These are phyloP conservation scores for Trametes villosa DNA, from an alignment of 768 basidiomycete species.

Conservation along the genomic window DNA sequence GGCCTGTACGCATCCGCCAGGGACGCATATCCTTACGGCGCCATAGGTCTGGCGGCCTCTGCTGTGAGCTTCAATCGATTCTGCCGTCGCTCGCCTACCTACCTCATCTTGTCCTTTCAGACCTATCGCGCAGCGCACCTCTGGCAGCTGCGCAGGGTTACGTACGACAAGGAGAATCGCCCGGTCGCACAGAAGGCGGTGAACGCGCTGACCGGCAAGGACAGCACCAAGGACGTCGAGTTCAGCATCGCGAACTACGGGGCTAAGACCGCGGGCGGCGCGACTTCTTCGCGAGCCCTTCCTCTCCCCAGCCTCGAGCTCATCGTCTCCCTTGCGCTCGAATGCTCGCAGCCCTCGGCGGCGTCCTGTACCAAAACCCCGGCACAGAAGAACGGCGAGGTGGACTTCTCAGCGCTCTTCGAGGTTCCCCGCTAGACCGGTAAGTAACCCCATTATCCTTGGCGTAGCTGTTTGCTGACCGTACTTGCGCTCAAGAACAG, in stretches of 20 bases:
- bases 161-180: neutral
- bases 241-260: neutral
- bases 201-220: neutral
- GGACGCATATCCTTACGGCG: neutral
- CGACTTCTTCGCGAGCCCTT: too few relatives aligned
- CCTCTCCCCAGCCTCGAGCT: too few relatives aligned
- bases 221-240: neutral
- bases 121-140: neutral
- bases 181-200: neutral
- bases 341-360: too few relatives aligned
- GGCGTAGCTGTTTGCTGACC: too few relatives aligned
- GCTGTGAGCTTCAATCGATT: neutral
- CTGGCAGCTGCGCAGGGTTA: neutral
- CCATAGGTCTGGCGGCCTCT: neutral
- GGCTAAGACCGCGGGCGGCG: too few relatives aligned
- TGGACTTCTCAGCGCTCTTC: too few relatives aligned
- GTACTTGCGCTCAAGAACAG: too few relatives aligned
- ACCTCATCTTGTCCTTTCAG: neutral
- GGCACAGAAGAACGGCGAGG: too few relatives aligned
- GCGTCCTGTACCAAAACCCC: too few relatives aligned
- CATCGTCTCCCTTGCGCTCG: too few relatives aligned
- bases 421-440: too few relatives aligned
- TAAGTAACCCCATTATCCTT: too few relatives aligned
- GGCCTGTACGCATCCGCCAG: neutral
- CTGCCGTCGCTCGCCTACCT: neutral